Base-by-base conservation (phyloP, 1,284 basidiomycete genomes). In the Phlebopus sp. region DNA sequence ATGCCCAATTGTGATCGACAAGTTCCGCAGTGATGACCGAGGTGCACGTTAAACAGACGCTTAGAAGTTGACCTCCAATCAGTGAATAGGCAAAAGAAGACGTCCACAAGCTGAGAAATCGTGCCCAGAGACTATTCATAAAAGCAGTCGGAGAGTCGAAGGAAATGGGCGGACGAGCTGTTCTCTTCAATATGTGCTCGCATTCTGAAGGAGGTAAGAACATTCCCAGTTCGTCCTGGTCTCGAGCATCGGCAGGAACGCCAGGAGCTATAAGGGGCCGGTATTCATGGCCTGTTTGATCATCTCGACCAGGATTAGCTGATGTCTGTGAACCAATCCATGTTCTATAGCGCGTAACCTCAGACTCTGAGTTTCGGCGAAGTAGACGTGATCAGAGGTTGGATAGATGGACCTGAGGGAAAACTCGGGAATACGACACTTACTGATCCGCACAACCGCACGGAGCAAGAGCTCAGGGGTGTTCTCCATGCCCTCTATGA, bases 11-110 rank as follows among this genome's bases (percentile, higher is more conserved):
- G 37, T 84, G 70, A 18, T 65, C 72, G 9, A 82, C 79, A 31
- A 92, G 71, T 64, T 86, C 81, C 3, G 86, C 86, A 1, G 87
- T 91, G 41, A 82, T 82, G 15, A 90, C 82, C 7, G 60, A 66
- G 3, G 50, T 38, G 32, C 59, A 65, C 6, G 61, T 63, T 37
- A 63, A 14, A 4, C 21, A 38, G 30, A 63, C 30, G 30, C 61
- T 63, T 37, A 63, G 34, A 6, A 67, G 3, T 30, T 63, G 61
- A 5, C 61, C 61, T 5, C 62, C 64, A 15, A 63, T 52, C n/a
- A 63, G 17, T 10, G 64, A 59, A 32, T 64, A 62, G 11, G 43
- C 44, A 19, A 63, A 66, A 25, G 61, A 57, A 0, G 56, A 60
- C 5, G 61, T 63, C 61, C 64, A 63, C 14, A 63, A 47, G 50